phyloP scores from a whole-genome alignment of 225 moss, liverwort and hornwort genomes.

The Takakia lepidozioides region DNA sequence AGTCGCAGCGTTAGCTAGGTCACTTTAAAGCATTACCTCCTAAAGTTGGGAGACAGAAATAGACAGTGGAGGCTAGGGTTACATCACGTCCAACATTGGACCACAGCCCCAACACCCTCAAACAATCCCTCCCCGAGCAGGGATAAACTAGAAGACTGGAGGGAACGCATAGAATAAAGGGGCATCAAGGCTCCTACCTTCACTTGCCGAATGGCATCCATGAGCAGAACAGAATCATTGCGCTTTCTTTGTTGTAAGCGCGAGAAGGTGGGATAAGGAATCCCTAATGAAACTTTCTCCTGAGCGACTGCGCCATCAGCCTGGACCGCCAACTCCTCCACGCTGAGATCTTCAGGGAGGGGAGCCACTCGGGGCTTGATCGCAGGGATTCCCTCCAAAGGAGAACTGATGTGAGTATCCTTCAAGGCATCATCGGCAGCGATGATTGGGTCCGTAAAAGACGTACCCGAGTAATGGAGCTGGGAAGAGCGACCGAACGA shows the following conservation, averaged over 20 bases:
- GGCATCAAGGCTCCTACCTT: slow-evolving; percentile 51
- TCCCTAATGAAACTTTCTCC: slow-evolving; percentile 36
- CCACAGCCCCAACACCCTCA: background rate
- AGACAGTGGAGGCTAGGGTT: no score
- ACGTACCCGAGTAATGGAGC: no score
- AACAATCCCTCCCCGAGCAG: no score
- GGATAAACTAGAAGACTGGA: background rate
- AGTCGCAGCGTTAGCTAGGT: no score
- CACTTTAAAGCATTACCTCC: no score
- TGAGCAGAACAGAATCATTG: slow-evolving; percentile 50
- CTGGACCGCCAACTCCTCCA: slow-evolving; percentile 34
- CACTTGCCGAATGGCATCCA: slow-evolving; percentile 80
- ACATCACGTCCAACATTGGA: no score
- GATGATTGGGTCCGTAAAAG: no score
- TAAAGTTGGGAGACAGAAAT: no score
- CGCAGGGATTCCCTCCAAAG: no score
- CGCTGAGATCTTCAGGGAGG: slow-evolving; percentile 73
- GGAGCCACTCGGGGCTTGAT: slow-evolving; percentile 83
- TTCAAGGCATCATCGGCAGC: no score
- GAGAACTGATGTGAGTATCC: no score
- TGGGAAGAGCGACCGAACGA: no score
- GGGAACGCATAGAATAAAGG: background rate
- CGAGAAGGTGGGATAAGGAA: slow-evolving; percentile 47
- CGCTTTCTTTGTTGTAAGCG: slow-evolving; percentile 22
- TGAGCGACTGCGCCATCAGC: slow-evolving; percentile 15